phyloP scores from a whole-genome alignment of 495 filamentous ascomycete species.

The Neurospora sp. region DNA sequence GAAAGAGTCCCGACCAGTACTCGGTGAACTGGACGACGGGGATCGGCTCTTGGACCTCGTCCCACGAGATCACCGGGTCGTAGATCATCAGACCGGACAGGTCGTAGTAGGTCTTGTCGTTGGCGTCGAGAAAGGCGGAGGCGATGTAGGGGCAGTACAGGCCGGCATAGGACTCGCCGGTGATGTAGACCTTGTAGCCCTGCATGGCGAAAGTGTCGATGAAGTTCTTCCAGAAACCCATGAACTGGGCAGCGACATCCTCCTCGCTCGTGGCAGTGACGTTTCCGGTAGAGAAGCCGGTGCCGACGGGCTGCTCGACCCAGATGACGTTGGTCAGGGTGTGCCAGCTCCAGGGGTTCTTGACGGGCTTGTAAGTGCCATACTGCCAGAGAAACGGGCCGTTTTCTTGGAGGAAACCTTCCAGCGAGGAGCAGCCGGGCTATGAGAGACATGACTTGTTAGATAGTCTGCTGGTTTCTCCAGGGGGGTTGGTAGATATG shows the following conservation, averaged over 20 bases:
- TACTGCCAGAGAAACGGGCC: slow-evolving; percentile 68
- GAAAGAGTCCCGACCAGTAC: slow-evolving; percentile 49
- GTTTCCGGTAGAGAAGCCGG: slow-evolving; percentile 57
- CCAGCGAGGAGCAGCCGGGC: slow-evolving; percentile 58
- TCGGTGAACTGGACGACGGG: slow-evolving; percentile 53
- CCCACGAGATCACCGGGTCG: slow-evolving; percentile 51
- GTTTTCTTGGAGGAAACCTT: slow-evolving; percentile 64
- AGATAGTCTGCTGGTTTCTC: not conserved
- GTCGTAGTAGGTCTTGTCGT: slow-evolving; percentile 58
- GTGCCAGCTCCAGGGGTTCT: slow-evolving; percentile 58
- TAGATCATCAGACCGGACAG: slow-evolving; percentile 59
- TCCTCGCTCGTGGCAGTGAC: slow-evolving; percentile 52
- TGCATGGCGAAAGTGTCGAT: slow-evolving; percentile 57
- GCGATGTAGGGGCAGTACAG: slow-evolving; percentile 74
- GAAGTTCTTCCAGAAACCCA: slow-evolving; percentile 61
- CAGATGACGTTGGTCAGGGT: slow-evolving; percentile 71
- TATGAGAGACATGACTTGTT: not conserved
- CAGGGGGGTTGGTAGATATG: not conserved
- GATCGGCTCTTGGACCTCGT: slow-evolving; percentile 40
- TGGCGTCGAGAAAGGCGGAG: slow-evolving; percentile 57
- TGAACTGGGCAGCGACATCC: slow-evolving; percentile 58
- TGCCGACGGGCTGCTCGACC: slow-evolving; percentile 69
- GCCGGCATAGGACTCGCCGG: slow-evolving; percentile 66
- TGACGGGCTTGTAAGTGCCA: slow-evolving; percentile 52
- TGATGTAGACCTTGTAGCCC: slow-evolving; percentile 54